Conservation (phyloP, 1,284 basidiomycete genomes). For the Entoloma clypeatum region DNA sequence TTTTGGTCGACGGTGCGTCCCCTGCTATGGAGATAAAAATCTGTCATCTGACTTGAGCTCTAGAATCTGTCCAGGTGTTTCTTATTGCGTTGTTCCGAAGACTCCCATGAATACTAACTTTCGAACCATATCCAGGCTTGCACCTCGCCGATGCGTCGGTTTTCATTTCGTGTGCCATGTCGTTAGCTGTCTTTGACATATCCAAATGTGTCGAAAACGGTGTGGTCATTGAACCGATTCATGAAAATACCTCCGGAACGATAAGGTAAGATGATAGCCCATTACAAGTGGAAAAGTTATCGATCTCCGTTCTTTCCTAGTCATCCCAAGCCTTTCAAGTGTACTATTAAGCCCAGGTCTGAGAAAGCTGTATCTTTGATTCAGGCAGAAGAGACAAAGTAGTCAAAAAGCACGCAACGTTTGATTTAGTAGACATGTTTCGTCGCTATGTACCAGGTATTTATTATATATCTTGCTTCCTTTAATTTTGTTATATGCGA, state of each 20-base stretch:
- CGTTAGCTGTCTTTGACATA: conserved; percentile 51
- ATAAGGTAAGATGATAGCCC: conserved; percentile 41
- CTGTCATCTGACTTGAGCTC: conserved; percentile 9
- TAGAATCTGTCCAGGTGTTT: conserved; percentile 54
- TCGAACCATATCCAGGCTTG: conserved; percentile 32
- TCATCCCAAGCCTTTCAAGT: conserved; percentile 59
- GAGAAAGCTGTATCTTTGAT: conserved; percentile 49
- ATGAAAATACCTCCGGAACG: conserved; percentile 52
- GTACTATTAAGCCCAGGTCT: conserved; percentile 55
- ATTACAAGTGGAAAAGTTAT: not conserved
- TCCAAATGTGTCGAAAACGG: conserved; percentile 43
- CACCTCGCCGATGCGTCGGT: conserved; percentile 56
- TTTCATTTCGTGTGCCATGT: conserved; percentile 52
- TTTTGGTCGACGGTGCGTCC: conserved; percentile 54
- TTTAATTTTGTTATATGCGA: conserved; percentile 19
- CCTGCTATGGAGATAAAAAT: conserved; percentile 5
- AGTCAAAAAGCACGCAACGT: conserved; percentile 11
- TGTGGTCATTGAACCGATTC: conserved; percentile 43
- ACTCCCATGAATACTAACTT: conserved; percentile 7
- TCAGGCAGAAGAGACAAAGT: conserved; percentile 36
- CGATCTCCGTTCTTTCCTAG: conserved; percentile 31
- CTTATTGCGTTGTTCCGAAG: conserved; percentile 5
- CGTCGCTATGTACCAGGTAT: conserved; percentile 14
- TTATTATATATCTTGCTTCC: conserved; percentile 23
- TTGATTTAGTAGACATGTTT: conserved; percentile 24